phyloP scores from a whole-genome alignment of 345 rosid genomes.

The Excoecaria agallocha region DNA sequence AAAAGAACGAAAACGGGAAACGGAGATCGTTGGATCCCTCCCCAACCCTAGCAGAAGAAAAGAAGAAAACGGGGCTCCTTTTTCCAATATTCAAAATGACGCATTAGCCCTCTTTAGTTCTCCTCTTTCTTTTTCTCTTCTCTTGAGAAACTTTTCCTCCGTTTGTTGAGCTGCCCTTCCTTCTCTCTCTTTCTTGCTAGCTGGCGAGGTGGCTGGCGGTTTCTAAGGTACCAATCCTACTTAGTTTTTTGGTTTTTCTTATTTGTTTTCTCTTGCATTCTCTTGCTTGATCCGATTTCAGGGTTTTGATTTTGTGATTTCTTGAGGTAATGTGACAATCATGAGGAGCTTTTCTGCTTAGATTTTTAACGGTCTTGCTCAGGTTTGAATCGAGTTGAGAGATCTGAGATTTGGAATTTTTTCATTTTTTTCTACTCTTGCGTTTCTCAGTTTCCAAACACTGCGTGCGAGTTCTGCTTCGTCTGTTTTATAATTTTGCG shows the following conservation, averaged over 20 bases:
- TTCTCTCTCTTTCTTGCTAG: background rate
- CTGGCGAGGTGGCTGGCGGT: background rate
- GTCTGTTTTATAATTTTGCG: background rate
- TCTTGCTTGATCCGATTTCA: background rate
- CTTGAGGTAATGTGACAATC: constrained; percentile 1
- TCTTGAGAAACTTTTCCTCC: background rate
- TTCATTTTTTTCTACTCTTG: no score
- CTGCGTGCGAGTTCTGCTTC: background rate
- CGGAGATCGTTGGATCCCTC: background rate
- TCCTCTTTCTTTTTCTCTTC: background rate
- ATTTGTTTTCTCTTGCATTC: background rate
- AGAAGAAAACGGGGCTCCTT: background rate
- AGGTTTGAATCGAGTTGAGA: background rate
- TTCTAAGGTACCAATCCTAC: background rate
- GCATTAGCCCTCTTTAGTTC: background rate
- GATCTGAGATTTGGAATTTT: constrained; percentile 18
- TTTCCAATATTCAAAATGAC: constrained; percentile 3
- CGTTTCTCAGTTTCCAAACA: background rate
- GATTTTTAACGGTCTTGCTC: background rate
- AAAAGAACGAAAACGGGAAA: background rate
- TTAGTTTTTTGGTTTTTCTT: background rate
- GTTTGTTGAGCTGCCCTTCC: constrained; percentile 14
- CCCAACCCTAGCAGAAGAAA: background rate
- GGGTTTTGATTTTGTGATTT: background rate
- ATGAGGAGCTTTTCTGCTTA: background rate